Base-by-base conservation (phyloP, 1,139 yeast genomes). In the Kodamaea fungicola region DNA sequence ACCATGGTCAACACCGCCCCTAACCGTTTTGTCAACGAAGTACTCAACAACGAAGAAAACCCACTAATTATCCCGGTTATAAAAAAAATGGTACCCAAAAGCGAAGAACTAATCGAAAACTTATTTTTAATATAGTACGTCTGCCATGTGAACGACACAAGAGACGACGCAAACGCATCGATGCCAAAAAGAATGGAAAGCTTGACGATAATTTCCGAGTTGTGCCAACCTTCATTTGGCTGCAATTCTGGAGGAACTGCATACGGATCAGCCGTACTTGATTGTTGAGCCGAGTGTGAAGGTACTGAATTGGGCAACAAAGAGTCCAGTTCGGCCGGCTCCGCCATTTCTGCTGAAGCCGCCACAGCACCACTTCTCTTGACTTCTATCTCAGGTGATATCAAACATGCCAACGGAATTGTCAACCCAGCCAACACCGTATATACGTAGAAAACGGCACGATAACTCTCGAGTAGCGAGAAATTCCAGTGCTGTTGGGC, bases 1-100 rank as follows among this genome's bases (percentile, higher is more conserved):
- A 71, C 61, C 76, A 71, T 71, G 1, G 76, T 67, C 7, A 61
- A 57, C 6, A 71, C 63, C 0, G 76, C 68, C 1, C 76, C 77
- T 32, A 62, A 45, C 35, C 70, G 52, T 38, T 71, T 71, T 34
- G 74, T 67, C 21, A 71, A 52, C 4, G 69, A 55, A 0, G 76
- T 64, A 25, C 75, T 67, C 6, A 64, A 49, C 13, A 74, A 52
- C 0, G 78, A 65, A 43, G 70, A 62, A 28, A 66, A 43, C 0
- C 73, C 71, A 34, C 73, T 60, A 6, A 70, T 51, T 13, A 68
- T 44, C 21, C 71, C 70, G 7, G 69, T 66, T 9, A 53, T 44
- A 33, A 69, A 64, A 45, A 71, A 70, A 0, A 71, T 58, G 2
- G 60, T 43, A 1, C 76, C 77, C 29, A 71, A 55, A 21, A 54